Base-by-base conservation (phyloP, 805 yeast species). In the Teunomyces tritomae region DNA sequence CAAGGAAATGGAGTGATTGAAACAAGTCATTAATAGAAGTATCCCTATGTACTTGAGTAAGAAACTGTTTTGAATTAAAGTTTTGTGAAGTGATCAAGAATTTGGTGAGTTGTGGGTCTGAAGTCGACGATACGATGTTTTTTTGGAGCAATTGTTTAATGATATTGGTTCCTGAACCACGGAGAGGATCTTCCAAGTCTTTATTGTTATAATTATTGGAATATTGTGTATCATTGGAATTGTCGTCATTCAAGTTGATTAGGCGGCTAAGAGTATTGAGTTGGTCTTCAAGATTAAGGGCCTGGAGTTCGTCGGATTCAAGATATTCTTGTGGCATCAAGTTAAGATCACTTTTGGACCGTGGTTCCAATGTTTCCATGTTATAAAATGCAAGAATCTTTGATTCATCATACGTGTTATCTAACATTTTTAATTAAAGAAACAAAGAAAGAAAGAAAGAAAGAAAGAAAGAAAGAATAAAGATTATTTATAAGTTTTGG, bases 21-120 rank as follows among this genome's bases (percentile, higher is more conserved):
- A 58, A 52, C 53, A 73, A 62, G 13, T 67, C 63, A 27, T 70
- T 68, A 9, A 73, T 66, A 1, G 73, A 57, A 1, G 75, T 64
- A 29, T 71, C 71, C 34, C 57, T 53, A 52, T 72, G 77, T 9
- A 73, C 59, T 1, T 63, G 59, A 6, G 73, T 62, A 35, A 73
- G 61, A 49, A 62, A 73, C 49, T 67, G 64, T 44, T 61, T 64
- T 16, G 73, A 58, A 44, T 64, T 63, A 58, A 72, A 73, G 28
- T 55, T 51, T 49, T 69, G 67, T 5, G 73, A 68, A 8, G 71
- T 59, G 13, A 71, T 69, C 42, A 73, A 52, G 54, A 57, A 73
- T 41, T 63, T 59, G 39, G 57, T 54, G 27, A 71, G 44, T 8
- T 55, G 51, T 1, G 70, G 68, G 51, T 73, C 77, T 46, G 54